Conservation (phyloP, 1,139 yeast genomes). For the Scheffersomyces quercinus region DNA sequence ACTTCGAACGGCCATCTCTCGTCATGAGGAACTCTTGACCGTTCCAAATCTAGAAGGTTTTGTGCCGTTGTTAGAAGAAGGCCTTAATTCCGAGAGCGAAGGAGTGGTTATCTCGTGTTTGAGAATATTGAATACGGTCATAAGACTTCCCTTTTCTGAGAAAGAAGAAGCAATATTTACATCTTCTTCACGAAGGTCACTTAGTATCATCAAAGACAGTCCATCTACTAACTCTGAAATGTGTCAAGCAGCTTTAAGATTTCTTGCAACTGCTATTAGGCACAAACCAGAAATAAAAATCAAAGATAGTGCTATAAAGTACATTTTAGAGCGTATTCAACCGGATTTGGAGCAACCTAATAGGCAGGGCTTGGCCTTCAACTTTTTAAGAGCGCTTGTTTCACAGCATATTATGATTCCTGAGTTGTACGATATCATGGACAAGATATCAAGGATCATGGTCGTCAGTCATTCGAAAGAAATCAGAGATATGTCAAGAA, state of each 20-base stretch:
- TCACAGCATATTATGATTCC: conserved; percentile 76
- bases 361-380: conserved; percentile 85
- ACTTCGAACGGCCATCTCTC: conserved; percentile 67
- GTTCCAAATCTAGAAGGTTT: conserved; percentile 69
- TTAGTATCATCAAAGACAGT: conserved; percentile 69
- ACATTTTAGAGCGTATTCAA: conserved; percentile 69
- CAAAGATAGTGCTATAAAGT: conserved; percentile 73
- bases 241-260: conserved; percentile 80
- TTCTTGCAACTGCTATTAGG: conserved; percentile 70
- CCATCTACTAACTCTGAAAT: conserved; percentile 79
- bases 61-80: conserved; percentile 65
- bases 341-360: conserved; percentile 93
- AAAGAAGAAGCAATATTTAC: conserved; percentile 55
- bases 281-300: conserved; percentile 65
- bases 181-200: conserved; percentile 60
- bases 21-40: conserved; percentile 57
- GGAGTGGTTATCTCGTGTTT: conserved; percentile 70
- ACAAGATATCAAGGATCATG: conserved; percentile 79
- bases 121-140: conserved; percentile 59
- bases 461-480: conserved; percentile 84
- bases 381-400: conserved; percentile 74
- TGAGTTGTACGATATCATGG: conserved; percentile 89
- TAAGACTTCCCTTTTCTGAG: conserved; percentile 63
- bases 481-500: conserved; percentile 83
- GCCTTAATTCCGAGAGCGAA: conserved; percentile 69